A percentile compares a stretch with the other conserved stretches of the same genome.
Evolutionary conservation across 345 rosid species (phyloP).

Genomic region (Cardamine resedifolia): DNA sequence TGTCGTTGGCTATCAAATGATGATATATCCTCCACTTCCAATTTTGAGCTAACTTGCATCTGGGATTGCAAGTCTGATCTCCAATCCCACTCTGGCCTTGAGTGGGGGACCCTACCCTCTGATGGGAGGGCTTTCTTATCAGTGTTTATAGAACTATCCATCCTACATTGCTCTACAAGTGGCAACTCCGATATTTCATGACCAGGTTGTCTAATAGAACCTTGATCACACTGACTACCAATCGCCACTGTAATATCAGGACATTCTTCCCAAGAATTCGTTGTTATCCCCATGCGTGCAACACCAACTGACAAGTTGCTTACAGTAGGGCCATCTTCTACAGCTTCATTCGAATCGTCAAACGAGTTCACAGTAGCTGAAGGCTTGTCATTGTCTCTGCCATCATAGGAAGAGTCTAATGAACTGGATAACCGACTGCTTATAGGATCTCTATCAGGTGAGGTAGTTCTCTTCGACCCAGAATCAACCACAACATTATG

Average conservation of each 20-base stretch:
- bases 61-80: conserved; percentile 40
- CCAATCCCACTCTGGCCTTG: conserved; percentile 43
- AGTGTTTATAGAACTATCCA: conserved; percentile 32
- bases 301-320: conserved; percentile 39
- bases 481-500: conserved; percentile 39
- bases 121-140: conserved; percentile 33
- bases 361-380: conserved; percentile 32
- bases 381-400: conserved; percentile 20
- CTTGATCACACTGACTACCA: conserved; percentile 45
- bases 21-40: conserved; percentile 60
- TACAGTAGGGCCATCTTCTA: conserved; percentile 33
- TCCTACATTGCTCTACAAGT: conserved; percentile 37
- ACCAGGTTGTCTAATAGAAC: conserved; percentile 43
- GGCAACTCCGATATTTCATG: conserved; percentile 41
- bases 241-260: conserved; percentile 36
- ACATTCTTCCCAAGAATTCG: conserved; percentile 36
- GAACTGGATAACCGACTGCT: conserved; percentile 39
- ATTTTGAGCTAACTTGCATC: conserved; percentile 21
- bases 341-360: conserved; percentile 28
- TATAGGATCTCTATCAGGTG: conserved; percentile 36
- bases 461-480: conserved; percentile 36
- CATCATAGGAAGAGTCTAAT: conserved; percentile 34
- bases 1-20: conserved; percentile 62
- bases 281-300: conserved; percentile 47
- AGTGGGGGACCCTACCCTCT: conserved; percentile 29